Evolutionary conservation across 2,329 filamentous ascomycete species (phyloP), one percentile per base, ranked within the genome.

Genomic region (Pseudogymnoascus sp.): DNA sequence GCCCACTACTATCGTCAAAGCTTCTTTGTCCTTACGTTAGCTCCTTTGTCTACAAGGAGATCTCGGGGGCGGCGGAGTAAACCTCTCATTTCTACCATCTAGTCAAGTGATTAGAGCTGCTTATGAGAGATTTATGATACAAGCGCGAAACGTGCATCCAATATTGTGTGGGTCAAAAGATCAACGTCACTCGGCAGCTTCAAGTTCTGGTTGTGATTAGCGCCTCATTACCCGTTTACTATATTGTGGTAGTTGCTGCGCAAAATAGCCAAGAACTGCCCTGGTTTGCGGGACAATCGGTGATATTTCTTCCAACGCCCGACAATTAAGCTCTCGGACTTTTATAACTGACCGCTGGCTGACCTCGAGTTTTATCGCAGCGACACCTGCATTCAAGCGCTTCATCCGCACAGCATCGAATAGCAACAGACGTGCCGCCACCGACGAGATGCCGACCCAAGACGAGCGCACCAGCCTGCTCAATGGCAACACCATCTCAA

Each of bases 391-490:
- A 19, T 56, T 33, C 29, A 56, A 56, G 50, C 50, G 50, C 7
- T 33, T 56, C 50, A 19, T 56, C 50, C 50, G 50, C 26, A 21
- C 50, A 33, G 29, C 29, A 56, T 56, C 50, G n/a, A 56, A 56
- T 29, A 33, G 29, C 26, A n/a, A 19, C 26, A 53, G 47, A 53
- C 47, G 47, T 31, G 47, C 11, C 26, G 50, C 16, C 29, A 21
- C 56, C 29, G 31, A 31, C 63, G 60, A 44, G n/a, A 68, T 67
- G 66, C 60, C 66, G 33, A 26, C 62, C 38, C 29, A 63, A 64
- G 67, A 64, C 50, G 71, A 72, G 64, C 64, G 53, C 26, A 71
- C 70, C 6, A 65, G 67, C n/a, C 61, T 72, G 61, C 64, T 72
- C 59, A 65, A 65, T 42, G 65, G 66, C 14, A 40, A 59, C 53